Conservation (phyloP, 1,284 basidiomycete species). For the Ceratobasidium sp. region DNA sequence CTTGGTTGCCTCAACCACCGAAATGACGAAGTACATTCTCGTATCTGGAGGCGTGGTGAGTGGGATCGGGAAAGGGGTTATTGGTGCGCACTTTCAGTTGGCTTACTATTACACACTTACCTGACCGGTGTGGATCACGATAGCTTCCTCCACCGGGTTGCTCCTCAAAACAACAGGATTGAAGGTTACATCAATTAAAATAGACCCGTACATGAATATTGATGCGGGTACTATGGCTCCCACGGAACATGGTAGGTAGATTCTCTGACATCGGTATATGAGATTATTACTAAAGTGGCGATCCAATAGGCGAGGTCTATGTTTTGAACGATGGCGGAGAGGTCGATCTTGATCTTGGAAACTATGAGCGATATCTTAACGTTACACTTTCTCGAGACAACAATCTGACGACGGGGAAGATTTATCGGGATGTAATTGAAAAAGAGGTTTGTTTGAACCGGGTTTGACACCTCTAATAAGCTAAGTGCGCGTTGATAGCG, state of each 20-base stretch:
- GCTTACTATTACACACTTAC: constrained; percentile 38
- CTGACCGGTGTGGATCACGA: neutral
- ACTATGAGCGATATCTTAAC: constrained; percentile 97
- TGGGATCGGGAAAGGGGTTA: constrained; percentile 93
- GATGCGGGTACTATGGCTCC: constrained; percentile 99
- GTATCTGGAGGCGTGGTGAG: constrained; percentile 93
- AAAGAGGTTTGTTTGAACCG: constrained; percentile 75
- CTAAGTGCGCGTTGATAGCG: constrained; percentile 58
- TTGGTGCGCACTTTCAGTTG: constrained; percentile 61
- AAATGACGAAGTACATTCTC: constrained; percentile 76
- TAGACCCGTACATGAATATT: constrained; percentile 99
- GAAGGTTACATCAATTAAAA: constrained; percentile 99
- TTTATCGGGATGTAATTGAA: constrained; percentile 96
- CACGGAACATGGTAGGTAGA: constrained; percentile 87
- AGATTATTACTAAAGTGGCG: neutral
- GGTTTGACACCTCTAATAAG: neutral
- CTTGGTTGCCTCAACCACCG: neutral
- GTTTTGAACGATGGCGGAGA: constrained; percentile 99
- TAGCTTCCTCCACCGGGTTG: constrained; percentile 96
- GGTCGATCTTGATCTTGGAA: constrained; percentile 96
- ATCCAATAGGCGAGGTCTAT: constrained; percentile 86
- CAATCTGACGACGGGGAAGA: constrained; percentile 99
- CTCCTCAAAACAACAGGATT: constrained; percentile 94
- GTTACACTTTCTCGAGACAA: constrained; percentile 94
- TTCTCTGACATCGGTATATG: neutral